Base-by-base conservation (phyloP, 495 filamentous ascomycete species). In the Penicillium bialowiezense region DNA sequence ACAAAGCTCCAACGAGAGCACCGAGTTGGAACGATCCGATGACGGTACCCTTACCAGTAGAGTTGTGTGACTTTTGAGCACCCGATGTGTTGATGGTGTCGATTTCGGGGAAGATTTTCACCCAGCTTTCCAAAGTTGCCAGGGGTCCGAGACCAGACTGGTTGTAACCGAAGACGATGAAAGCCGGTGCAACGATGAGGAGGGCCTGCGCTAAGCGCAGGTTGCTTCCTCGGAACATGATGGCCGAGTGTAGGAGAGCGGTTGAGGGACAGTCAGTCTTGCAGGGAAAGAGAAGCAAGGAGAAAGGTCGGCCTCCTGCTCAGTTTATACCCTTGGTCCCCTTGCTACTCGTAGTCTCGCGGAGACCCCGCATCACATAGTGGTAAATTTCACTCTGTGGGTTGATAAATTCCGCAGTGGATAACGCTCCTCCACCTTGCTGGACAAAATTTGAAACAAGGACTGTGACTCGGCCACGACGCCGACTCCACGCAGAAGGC, bases 21-120 rank as follows among this genome's bases (percentile, higher is more conserved):
- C 73, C 73, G 20, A 77, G 51, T 35, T 73, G 65, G 42, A 70
- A 74, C 12, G 69, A 56, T 1, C 62, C 70, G 19, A 71, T 65
- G 8, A 75, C 68, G 18, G 67, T 65, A 31, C 72, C 73, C 41
- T 67, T 64, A 26, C 50, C 43, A n/a, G 68, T 68, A 2, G 64
- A 62, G 28, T 67, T 63, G 15, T 58, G 41, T 0, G 56, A 35
- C 18, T 56, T 51, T 14, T 43, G 13, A 1, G 36, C 54, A 5
- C 62, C 64, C 0, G 32, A 23, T 13, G 67, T 66, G 54, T 70
- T 48, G 50, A 64, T 50, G 19, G 64, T 63, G 26, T 70, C 64
- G 41, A 68, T 64, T 18, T 65, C 37, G 0, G 67, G 67, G 44
- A 69, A 69, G 18, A 52, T 24, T 20, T 67, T 35, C 9, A 57